Evolutionary conservation across 192 early-diverging fungal species (phyloP).

Genomic region (Backusella luteola): DNA sequence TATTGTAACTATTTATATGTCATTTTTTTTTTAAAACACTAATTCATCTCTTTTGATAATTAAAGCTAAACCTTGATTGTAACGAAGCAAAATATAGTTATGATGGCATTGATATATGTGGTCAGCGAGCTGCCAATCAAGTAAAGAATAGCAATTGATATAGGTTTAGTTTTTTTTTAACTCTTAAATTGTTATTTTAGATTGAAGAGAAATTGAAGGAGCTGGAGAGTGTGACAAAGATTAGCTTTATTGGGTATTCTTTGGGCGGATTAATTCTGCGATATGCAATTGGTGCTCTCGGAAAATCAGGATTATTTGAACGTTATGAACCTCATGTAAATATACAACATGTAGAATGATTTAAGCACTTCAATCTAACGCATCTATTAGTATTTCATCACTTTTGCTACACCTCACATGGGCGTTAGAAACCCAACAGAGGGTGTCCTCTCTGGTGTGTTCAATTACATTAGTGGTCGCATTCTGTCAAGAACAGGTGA

Average conservation of each 20-base stretch:
- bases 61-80: constrained; percentile 42
- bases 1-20: not conserved
- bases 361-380: too few relatives aligned
- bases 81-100: constrained; percentile 52
- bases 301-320: constrained; percentile 49
- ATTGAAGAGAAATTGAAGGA: constrained; percentile 37
- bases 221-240: constrained; percentile 11
- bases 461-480: constrained; percentile 40
- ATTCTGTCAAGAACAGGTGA: constrained; percentile 54
- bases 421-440: constrained; percentile 37
- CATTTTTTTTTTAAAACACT: not conserved
- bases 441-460: constrained; percentile 25
- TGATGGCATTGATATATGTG: constrained; percentile 59
- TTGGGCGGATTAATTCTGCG: constrained; percentile 55
- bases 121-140: constrained; percentile 42
- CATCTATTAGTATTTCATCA: constrained; percentile 40
- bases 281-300: constrained; percentile 48
- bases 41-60: not conserved
- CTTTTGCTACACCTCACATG: constrained; percentile 62
- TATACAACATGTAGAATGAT: not conserved
- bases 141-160: constrained; percentile 34
- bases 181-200: constrained; percentile 20
- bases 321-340: constrained; percentile 41
- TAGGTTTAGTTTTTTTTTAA: not conserved
- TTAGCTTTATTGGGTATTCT: constrained; percentile 56